Base-by-base conservation (phyloP, 2,329 filamentous ascomycete genomes). In the Botrytis hyacinthi region DNA sequence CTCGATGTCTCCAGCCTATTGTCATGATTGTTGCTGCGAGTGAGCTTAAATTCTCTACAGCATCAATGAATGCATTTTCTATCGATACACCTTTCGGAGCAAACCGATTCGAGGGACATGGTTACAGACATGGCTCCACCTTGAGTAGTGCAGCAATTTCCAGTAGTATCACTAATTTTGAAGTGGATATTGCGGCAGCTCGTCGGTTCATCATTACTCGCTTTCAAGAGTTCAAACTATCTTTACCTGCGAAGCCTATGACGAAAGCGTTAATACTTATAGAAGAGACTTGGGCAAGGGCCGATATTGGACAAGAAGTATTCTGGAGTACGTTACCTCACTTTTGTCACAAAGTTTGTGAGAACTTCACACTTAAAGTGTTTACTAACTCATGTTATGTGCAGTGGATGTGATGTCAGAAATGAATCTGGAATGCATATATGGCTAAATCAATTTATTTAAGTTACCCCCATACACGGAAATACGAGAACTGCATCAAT, bases 1-100 rank as follows among this genome's bases (percentile, higher is more conserved):
- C 79, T 1, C 76, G 78, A 12, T 80, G 79, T 72, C 74, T 80
- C 1, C 78, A 79, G 66, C 79, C 79, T 12, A 78, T 80, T 61
- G 70, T 79, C 18, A 48, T 80, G 57, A 76, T 80, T 26, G 72
- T 72, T n/a, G 77, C 76, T 29, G 79, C 74, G 4, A 75, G 74
- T 66, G 78, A 79, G 62, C 74, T 80, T 6, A 75, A 74, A 18
- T 79, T 79, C 63, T 74, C 77, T 22, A 66, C 72, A 18, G 48
- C 57, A 32, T 60, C 73, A 12, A 73, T 60, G 32, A n/a, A 61
- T 7, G 35, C 51, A 65, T 42, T 72, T 48, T 29, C 32, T 46
- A n/a, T 60, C 5, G 29, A 51, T 37, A n/a, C 68, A 59, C 60
- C 62, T 20, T 76, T 75, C 6, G 48, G 18, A 16, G 37, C 10